Percentiles rank a stretch among this genome's conserved stretches.
These are phyloP conservation scores for Mucor indicus DNA, from an alignment of 371 early-diverging fungal genomes.

Conservation along the genomic window DNA sequence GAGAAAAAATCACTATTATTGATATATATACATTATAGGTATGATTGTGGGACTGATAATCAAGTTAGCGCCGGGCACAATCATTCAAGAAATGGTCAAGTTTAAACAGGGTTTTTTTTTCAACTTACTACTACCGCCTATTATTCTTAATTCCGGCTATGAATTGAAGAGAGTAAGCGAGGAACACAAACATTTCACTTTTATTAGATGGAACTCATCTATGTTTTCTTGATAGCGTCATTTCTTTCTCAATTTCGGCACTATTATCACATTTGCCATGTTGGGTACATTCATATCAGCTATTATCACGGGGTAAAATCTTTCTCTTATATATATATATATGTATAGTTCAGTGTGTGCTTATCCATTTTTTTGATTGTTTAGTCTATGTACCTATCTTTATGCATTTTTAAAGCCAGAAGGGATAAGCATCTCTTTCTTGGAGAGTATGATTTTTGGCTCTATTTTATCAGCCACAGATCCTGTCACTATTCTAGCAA, in stretches of 20 bases:
- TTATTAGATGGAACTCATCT: too few relatives aligned
- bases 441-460: conserved; percentile 92
- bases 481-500: conserved; percentile 92
- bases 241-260: conserved; percentile 85
- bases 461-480: conserved; percentile 94
- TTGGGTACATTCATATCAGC: conserved; percentile 90
- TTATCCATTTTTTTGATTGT: neutral
- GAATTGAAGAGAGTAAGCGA: conserved; percentile 79
- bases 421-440: conserved; percentile 60
- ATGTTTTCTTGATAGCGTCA: conserved; percentile 59
- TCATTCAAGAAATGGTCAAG: conserved; percentile 81
- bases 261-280: conserved; percentile 89
- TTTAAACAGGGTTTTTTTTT: conserved; percentile 92
- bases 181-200: too few relatives aligned
- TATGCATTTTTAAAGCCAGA: conserved; percentile 72
- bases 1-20: neutral
- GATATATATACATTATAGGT: conserved; percentile 37
- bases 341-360: too few relatives aligned
- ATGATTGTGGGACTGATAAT: conserved; percentile 87
- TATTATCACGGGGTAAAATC: conserved; percentile 74
- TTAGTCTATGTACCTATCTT: conserved; percentile 64
- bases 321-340: too few relatives aligned
- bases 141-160: conserved; percentile 93
- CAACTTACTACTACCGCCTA: conserved; percentile 93
- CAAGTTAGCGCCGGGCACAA: conserved; percentile 65